Conservation (phyloP, 495 filamentous ascomycete genomes). For the Pseudoneurospora amorphoporcata region DNA sequence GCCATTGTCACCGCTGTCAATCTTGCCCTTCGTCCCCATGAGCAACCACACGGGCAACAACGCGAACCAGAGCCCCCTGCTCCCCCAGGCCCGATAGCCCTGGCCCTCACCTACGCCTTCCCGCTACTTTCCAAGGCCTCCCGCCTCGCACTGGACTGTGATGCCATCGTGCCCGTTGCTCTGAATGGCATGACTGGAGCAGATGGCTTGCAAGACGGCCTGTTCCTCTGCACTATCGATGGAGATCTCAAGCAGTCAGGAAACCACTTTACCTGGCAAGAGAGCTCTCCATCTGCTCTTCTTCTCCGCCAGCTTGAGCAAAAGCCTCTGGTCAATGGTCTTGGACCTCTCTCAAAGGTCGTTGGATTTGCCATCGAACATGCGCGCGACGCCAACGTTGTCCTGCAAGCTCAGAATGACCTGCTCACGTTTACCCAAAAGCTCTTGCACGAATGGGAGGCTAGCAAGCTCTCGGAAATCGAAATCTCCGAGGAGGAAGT, state of each 20-base stretch:
- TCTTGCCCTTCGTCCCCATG: constrained; percentile 43
- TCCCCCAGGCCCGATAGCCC: constrained; percentile 49
- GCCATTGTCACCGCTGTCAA: constrained; percentile 73
- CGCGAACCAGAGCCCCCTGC: constrained; percentile 37
- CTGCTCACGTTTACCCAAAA: constrained; percentile 59
- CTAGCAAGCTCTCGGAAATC: constrained; percentile 73
- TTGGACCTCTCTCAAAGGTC: constrained; percentile 71
- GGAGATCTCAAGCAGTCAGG: constrained; percentile 57
- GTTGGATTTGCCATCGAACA: constrained; percentile 64
- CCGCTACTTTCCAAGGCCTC: constrained; percentile 53
- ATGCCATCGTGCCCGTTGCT: constrained; percentile 61
- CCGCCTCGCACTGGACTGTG: constrained; percentile 54
- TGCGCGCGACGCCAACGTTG: constrained; percentile 44
- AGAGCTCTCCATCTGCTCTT: constrained; percentile 47
- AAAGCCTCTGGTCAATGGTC: constrained; percentile 62
- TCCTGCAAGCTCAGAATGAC: constrained; percentile 61
- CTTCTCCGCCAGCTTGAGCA: constrained; percentile 47
- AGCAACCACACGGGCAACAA: constrained; percentile 18
- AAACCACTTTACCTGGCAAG: constrained; percentile 63
- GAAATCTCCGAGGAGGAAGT: constrained; percentile 64
- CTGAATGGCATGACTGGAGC: constrained; percentile 52
- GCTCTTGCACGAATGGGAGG: constrained; percentile 71
- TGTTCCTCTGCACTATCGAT: constrained; percentile 71
- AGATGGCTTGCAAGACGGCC: constrained; percentile 74
- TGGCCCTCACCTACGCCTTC: constrained; percentile 74